phyloP scores from a whole-genome alignment of 805 yeast genomes.

The Saccharomycopsis capsularis region DNA sequence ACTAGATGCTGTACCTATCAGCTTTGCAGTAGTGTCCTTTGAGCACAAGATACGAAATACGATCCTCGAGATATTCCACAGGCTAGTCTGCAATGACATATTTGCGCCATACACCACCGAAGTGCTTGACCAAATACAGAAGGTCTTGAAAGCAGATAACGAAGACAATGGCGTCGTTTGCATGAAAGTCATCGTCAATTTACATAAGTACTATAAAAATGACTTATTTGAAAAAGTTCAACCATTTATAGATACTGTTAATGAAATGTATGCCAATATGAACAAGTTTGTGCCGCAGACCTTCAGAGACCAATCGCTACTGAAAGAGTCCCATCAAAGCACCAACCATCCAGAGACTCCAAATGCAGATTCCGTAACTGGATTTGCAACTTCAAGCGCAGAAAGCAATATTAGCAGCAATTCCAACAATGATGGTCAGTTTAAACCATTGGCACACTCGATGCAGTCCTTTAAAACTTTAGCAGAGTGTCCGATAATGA shows the following conservation, averaged over 20 bases:
- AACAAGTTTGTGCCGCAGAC: constrained; percentile 65
- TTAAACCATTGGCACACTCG: constrained; percentile 45
- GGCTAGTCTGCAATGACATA: constrained; percentile 75
- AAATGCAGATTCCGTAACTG: neutral
- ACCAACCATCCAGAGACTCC: constrained; percentile 28
- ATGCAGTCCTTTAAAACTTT: constrained; percentile 82
- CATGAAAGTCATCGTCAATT: constrained; percentile 75
- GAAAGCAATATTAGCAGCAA: constrained; percentile 26
- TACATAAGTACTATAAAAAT: constrained; percentile 78
- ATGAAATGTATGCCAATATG: constrained; percentile 71
- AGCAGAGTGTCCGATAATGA: constrained; percentile 94
- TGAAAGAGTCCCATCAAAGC: constrained; percentile 2
- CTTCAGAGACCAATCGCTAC: constrained; percentile 36
- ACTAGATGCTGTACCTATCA: constrained; percentile 61
- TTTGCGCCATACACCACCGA: constrained; percentile 62
- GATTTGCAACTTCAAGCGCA: neutral
- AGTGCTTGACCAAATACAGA: constrained; percentile 53
- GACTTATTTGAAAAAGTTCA: constrained; percentile 65
- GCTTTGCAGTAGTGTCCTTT: constrained; percentile 54
- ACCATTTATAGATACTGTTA: constrained; percentile 70
- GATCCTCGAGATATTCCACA: constrained; percentile 69
- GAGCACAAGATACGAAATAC: constrained; percentile 77
- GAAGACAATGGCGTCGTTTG: constrained; percentile 93
- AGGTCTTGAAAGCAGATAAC: constrained; percentile 68
- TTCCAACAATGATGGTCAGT: constrained; percentile 31